Conservation (phyloP, 2,329 filamentous ascomycete species). For the Xylaria sp. region DNA sequence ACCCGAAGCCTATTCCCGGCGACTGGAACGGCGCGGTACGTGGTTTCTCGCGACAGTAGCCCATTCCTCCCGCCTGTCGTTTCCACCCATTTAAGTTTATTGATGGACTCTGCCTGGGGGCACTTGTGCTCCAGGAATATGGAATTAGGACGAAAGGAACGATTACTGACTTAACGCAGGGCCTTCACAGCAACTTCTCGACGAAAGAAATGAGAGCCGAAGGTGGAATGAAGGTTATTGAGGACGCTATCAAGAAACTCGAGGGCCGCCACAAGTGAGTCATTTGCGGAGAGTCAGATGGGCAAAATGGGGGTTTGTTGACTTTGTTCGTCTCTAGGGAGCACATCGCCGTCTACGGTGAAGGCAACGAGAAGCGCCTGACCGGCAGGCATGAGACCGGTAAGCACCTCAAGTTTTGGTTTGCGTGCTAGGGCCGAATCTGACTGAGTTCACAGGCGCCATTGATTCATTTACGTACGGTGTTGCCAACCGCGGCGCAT, state of each 20-base stretch:
- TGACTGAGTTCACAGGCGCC: constrained; percentile 46
- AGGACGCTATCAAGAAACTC: constrained; percentile 82
- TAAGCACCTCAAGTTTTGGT: background rate
- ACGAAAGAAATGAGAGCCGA: constrained; percentile 86
- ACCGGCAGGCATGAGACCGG: constrained; percentile 92
- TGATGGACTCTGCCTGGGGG: background rate
- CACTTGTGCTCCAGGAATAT: too few species aligned
- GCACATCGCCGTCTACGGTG: constrained; percentile 92
- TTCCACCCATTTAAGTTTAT: constrained; percentile 12
- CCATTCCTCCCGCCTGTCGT: constrained; percentile 68
- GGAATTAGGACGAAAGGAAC: background rate
- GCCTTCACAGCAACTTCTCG: constrained; percentile 85
- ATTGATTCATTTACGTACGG: constrained; percentile 95
- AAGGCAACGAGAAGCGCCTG: constrained; percentile 93
- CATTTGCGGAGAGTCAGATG: background rate
- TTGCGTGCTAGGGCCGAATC: background rate
- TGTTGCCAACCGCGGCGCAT: constrained; percentile 93
- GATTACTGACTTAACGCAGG: constrained; percentile 6
- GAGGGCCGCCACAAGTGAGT: constrained; percentile 65
- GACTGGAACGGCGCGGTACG: constrained; percentile 86
- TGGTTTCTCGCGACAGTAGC: constrained; percentile 43
- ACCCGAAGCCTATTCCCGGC: constrained; percentile 93
- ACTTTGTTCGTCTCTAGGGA: constrained; percentile 43
- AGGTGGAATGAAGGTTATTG: constrained; percentile 94
- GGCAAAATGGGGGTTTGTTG: background rate